These are phyloP conservation scores for Simmondsia chinensis DNA, from an alignment of 148 eudicot genomes.

Conservation along the genomic window DNA sequence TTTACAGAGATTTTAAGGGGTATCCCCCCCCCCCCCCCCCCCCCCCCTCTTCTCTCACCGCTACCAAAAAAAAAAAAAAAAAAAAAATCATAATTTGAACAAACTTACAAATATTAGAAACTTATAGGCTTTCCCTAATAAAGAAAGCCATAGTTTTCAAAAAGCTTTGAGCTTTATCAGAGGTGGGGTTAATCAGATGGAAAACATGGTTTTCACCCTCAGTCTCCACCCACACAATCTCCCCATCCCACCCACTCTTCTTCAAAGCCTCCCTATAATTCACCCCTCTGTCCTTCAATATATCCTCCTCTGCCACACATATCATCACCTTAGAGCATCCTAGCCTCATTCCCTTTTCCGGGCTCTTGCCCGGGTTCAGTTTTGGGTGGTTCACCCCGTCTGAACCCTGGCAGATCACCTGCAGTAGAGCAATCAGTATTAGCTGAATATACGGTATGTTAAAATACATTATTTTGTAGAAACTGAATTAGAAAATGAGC, in stretches of 20 bases:
- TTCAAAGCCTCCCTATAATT: constrained; percentile 9
- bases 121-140: too few relatives aligned
- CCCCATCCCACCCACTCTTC: constrained; percentile 21
- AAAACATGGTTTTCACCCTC: constrained; percentile 23
- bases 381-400: constrained; percentile 15
- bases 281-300: constrained; percentile 16
- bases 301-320: constrained; percentile 13
- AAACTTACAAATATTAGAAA: too few relatives aligned
- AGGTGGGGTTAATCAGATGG: constrained; percentile 9
- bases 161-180: constrained; percentile 7
- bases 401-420: neutral
- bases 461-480: too few relatives aligned
- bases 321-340: constrained; percentile 17
- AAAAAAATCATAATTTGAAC: too few relatives aligned
- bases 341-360: neutral
- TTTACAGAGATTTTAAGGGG: too few relatives aligned
- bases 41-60: too few relatives aligned
- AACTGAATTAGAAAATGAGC: too few relatives aligned
- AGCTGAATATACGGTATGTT: too few relatives aligned
- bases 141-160: constrained; percentile 6
- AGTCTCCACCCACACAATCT: constrained; percentile 9
- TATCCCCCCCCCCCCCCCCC: too few relatives aligned
- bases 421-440: too few relatives aligned
- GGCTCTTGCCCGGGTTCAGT: constrained; percentile 20
- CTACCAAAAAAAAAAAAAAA: too few relatives aligned